Conservation (phyloP, 2,329 filamentous ascomycete species). For the Neonectria ditissima region DNA sequence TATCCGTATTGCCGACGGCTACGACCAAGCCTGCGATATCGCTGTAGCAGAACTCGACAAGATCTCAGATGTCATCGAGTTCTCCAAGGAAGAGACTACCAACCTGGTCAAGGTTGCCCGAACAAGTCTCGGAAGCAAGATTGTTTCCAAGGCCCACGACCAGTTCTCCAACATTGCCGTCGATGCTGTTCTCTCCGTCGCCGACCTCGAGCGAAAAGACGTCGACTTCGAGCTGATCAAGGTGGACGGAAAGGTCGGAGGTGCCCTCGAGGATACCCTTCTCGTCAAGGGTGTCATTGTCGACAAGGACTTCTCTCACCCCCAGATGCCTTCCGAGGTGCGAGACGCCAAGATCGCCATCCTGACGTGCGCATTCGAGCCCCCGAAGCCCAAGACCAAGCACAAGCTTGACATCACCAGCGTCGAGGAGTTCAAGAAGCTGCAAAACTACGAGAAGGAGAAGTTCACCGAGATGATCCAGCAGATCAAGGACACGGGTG, state of each 20-base stretch:
- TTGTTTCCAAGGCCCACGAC: constrained; percentile 98
- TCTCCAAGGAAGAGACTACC: constrained; percentile 80
- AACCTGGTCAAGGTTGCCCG: constrained; percentile 96
- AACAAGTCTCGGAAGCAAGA: constrained; percentile 97
- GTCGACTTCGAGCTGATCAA: constrained; percentile 99
- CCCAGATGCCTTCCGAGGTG: constrained; percentile 98
- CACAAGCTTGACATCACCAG: constrained; percentile 98
- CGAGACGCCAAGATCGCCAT: constrained; percentile 97
- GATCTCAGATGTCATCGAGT: constrained; percentile 92
- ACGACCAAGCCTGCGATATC: constrained; percentile 97
- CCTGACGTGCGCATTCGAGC: constrained; percentile 97
- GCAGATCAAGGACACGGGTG: constrained; percentile 96
- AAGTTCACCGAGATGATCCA: constrained; percentile 99
- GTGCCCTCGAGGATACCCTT: constrained; percentile 90
- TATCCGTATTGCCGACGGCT: constrained; percentile 97
- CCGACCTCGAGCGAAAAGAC: constrained; percentile 94
- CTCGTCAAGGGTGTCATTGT: constrained; percentile 98
- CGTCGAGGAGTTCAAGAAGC: constrained; percentile 97
- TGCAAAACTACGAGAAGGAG: constrained; percentile 93
- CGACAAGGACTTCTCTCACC: constrained; percentile 99
- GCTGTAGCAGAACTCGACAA: constrained; percentile 91
- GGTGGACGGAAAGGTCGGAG: constrained; percentile 98
- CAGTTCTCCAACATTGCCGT: constrained; percentile 98
- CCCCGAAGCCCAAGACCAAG: constrained; percentile 99
- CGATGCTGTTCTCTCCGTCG: constrained; percentile 95